Conservation (phyloP, 2,329 filamentous ascomycete genomes). For the Lithohypha guttulata region DNA sequence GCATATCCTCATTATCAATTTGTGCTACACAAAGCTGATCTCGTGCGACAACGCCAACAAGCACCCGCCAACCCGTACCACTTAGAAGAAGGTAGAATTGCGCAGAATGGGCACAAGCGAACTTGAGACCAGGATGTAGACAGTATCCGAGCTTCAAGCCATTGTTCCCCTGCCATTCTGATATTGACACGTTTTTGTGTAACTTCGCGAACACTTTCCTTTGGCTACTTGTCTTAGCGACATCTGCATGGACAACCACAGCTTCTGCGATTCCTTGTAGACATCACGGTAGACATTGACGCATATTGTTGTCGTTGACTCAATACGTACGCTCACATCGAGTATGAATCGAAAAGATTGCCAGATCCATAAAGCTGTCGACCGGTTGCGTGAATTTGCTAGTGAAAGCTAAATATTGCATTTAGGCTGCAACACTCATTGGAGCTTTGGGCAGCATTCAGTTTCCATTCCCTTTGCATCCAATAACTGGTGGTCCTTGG, state of each 20-base stretch:
- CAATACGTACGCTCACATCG: no score
- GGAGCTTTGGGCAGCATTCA: constrained; percentile 6
- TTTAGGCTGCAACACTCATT: constrained; percentile 8
- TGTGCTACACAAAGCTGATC: constrained; percentile 1
- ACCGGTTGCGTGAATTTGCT: background rate
- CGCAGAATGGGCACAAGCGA: constrained; percentile 4
- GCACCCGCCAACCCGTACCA: background rate
- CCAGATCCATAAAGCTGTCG: background rate
- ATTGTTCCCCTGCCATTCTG: background rate
- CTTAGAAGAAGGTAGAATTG: background rate
- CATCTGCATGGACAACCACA: background rate
- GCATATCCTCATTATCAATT: background rate
- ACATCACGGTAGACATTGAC: no score
- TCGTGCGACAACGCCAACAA: background rate
- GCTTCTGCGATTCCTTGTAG: no score
- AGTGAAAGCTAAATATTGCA: background rate
- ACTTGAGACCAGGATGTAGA: background rate
- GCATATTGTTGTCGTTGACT: no score
- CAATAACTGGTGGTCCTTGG: background rate
- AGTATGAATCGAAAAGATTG: no score
- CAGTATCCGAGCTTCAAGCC: background rate
- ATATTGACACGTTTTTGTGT: constrained; percentile 2
- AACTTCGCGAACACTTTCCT: background rate
- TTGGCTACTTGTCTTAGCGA: background rate
- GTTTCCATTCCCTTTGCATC: background rate